These are phyloP conservation scores for Mucor mucedo DNA, from an alignment of 371 early-diverging fungal species.

Conservation along the genomic window DNA sequence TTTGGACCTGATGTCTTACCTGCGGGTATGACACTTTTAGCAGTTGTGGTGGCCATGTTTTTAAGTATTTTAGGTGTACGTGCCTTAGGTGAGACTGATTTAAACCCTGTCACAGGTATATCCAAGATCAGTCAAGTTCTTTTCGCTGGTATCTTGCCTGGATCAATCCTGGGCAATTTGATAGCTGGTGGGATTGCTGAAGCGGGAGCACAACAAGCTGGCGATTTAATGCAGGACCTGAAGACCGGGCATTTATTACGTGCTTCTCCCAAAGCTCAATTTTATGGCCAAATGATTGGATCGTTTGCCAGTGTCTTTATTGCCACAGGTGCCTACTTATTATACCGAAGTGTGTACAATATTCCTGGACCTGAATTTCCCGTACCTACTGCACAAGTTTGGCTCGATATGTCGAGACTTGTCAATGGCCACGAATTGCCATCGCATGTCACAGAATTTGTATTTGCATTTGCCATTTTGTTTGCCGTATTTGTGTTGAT, in stretches of 20 bases:
- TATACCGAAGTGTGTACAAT: conserved; percentile 75
- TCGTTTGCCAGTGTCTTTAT: conserved; percentile 66
- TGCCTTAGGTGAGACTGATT: conserved; percentile 82
- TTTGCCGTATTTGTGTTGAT: conserved; percentile 66
- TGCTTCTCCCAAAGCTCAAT: conserved; percentile 86
- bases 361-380: conserved; percentile 77
- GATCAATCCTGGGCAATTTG: conserved; percentile 77
- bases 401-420: conserved; percentile 82
- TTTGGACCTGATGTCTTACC: conserved; percentile 60
- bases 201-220: conserved; percentile 73
- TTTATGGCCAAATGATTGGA: conserved; percentile 85
- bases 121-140: conserved; percentile 87
- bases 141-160: conserved; percentile 77
- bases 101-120: conserved; percentile 85
- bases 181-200: conserved; percentile 89
- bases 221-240: conserved; percentile 89
- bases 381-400: conserved; percentile 80
- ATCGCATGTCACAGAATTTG: conserved; percentile 63
- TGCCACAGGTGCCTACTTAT: conserved; percentile 64
- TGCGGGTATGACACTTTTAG: conserved; percentile 56
- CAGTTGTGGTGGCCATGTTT: conserved; percentile 64
- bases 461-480: conserved; percentile 58
- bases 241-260: conserved; percentile 85
- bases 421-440: conserved; percentile 83
- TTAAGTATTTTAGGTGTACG: conserved; percentile 71